Evolutionary conservation across 192 early-diverging fungal species (phyloP), one percentile per base, ranked within the genome.

Genomic region (Pilobolus umbonatus): DNA sequence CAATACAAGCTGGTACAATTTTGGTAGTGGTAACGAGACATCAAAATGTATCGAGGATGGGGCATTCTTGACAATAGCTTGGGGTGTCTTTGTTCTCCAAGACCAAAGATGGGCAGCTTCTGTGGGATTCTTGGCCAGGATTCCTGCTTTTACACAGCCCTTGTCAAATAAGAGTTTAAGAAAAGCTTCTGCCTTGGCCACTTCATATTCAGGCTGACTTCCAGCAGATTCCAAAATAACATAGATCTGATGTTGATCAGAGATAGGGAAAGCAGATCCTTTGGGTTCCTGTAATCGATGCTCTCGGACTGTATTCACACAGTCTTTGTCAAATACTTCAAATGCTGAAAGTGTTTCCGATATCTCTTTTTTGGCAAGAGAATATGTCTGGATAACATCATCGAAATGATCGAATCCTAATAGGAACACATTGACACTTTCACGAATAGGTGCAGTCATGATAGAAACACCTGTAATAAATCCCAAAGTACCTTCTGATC

Each of bases 31-130:
- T 36, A 96, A 85, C 9, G 86, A 88, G 5, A 99, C 80, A 68
- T 99, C 96, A 74, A 96, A 99, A 68, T 93, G 96, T 69, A 89
- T 91, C 45, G 87, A 92, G 43, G 85, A 88, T 6, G 90, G 75
- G 1, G 95, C 95, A 10, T 83, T 83, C 64, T 88, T 88, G 2
- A 79, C 83, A 29, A 88, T 80, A 4, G 93, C 89, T 71, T 95
- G 94, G 7, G 96, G 90, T 42, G 98, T 93, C 56, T 82, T 80
- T 72, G 98, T 95, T 31, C 96, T 80, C 68, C 95, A 88, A 19
- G 74, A 60, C 96, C 96, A 99, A 43, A 99, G 71, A 35, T 63
- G 77, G 0, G 68, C 62, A 15, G 85, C 76, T 67, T 71, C 62
- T 21, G 55, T 75, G 0, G 76, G 79, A 71, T 90, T 89, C 69